A percentile compares a stretch with the other conserved stretches of the same genome.
Conservation (phyloP, 2,329 filamentous ascomycete species). For the Emergomyces pasteurianus region DNA sequence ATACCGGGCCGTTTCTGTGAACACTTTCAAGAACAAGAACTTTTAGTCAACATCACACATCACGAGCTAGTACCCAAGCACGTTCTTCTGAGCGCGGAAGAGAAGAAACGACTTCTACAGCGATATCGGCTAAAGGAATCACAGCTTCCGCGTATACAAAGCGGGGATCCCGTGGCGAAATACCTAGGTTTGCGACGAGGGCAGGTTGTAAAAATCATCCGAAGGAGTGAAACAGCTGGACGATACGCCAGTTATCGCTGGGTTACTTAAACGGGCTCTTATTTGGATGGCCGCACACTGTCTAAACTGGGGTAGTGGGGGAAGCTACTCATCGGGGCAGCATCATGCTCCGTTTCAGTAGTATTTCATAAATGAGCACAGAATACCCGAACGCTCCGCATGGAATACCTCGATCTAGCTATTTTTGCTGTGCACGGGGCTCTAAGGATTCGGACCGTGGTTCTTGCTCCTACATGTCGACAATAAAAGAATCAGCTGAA, state of each 20-base stretch:
- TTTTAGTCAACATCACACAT: constrained; percentile 95
- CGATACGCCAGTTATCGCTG: constrained; percentile 90
- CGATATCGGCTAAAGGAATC: constrained; percentile 95
- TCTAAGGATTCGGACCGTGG: background rate
- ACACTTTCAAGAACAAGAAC: constrained; percentile 88
- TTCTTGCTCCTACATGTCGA: background rate
- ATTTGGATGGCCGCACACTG: background rate
- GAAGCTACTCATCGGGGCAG: too few relatives aligned
- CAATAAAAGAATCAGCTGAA: background rate
- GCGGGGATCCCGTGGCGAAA: constrained; percentile 81
- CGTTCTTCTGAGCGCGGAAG: constrained; percentile 75
- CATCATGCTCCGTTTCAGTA: too few relatives aligned
- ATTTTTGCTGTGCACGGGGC: background rate
- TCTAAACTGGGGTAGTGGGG: background rate
- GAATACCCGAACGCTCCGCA: background rate
- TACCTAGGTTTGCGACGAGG: constrained; percentile 84
- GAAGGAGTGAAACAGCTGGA: constrained; percentile 88
- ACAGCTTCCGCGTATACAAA: constrained; percentile 83
- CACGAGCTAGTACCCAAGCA: constrained; percentile 95
- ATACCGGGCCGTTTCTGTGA: constrained; percentile 74
- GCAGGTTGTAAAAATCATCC: constrained; percentile 96
- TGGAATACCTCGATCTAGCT: background rate
- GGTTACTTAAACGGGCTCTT: constrained; percentile 33
- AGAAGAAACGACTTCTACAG: constrained; percentile 75
- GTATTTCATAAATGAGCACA: background rate